Evolutionary conservation across 106 monocot species (phyloP), one percentile per base, ranked within the genome.

Genomic region (Allium fistulosum): DNA sequence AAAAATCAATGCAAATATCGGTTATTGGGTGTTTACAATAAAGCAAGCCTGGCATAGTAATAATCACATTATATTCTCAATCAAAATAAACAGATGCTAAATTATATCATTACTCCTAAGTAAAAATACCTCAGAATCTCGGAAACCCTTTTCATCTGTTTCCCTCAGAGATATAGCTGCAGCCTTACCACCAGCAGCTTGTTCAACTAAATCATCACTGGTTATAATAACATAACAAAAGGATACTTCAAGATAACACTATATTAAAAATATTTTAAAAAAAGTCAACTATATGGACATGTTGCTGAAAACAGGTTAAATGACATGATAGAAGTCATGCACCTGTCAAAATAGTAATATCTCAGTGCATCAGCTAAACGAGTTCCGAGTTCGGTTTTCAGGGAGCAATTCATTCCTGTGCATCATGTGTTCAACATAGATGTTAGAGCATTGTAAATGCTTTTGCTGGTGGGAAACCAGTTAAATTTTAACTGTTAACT

Each of bases 291-390:
- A 37, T 37, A 37, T 4, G 37, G 37, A 37, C 37, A 37, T 37
- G 37, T 37, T 0, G 37, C 37, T 37, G 37, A 37, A 37, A 37
- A 37, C 5, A 37, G 37, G 2, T 37, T 2, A 37, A 37, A 37
- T 46, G 9, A 63, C 26, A 53, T 46, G 13, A 49, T 59, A 72
- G 22, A 52, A 68, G 60, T 71, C 59, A 56, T 27, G 67, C 18
- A 95, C 87, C 96, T 92, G 76, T 92, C 92, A 59, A 97, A 89
- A 76, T 81, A 97, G 69, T 73, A 92, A 67, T 97, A 97, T 85
- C 75, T 78, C 72, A 97, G 65, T 18, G 75, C 71, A 68, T 89
- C 84, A 18, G 97, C 97, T 66, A 97, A 68, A 56, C 80, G 71
- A 74, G 77, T 88, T 17, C 88, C 92, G 65, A 81, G 22, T 53